These are phyloP conservation scores for Fusarium torreyae DNA, from an alignment of 2,329 filamentous ascomycete species.

Conservation along the genomic window DNA sequence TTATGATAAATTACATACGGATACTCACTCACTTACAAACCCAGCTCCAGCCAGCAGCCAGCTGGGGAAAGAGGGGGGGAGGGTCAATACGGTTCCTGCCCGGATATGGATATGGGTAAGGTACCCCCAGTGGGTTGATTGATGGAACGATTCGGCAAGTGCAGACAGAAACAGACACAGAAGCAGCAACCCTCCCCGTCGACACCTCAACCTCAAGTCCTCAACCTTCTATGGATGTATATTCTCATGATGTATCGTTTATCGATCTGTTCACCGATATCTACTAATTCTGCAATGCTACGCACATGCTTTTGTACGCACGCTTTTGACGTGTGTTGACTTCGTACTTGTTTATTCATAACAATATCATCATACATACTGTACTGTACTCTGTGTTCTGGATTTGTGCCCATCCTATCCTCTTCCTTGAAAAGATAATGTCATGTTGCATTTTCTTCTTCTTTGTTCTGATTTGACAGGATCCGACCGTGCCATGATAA, in stretches of 20 bases:
- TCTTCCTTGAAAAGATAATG: conserved; percentile 5
- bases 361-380: conserved; percentile 25
- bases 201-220: neutral
- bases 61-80: neutral
- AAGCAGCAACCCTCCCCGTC: too few species aligned
- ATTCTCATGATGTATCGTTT: neutral
- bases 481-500: conserved; percentile 13
- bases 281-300: conserved; percentile 29
- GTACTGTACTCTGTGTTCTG: neutral
- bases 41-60: conserved; percentile 8
- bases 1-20: conserved; percentile 13
- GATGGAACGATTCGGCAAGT: conserved; percentile 26
- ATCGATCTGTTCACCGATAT: conserved; percentile 16
- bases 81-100: conserved; percentile 2
- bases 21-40: neutral
- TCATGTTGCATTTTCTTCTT: conserved; percentile 3
- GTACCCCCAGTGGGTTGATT: conserved; percentile 2
- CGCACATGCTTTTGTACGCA: conserved; percentile 20
- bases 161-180: conserved; percentile 20
- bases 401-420: conserved; percentile 5
- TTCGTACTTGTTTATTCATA: conserved; percentile 22
- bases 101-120: neutral
- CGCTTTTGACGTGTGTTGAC: conserved; percentile 7
- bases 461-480: conserved; percentile 29
- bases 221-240: neutral